Conservation (phyloP, 441 rosid species). For the Capsella rubella region DNA sequence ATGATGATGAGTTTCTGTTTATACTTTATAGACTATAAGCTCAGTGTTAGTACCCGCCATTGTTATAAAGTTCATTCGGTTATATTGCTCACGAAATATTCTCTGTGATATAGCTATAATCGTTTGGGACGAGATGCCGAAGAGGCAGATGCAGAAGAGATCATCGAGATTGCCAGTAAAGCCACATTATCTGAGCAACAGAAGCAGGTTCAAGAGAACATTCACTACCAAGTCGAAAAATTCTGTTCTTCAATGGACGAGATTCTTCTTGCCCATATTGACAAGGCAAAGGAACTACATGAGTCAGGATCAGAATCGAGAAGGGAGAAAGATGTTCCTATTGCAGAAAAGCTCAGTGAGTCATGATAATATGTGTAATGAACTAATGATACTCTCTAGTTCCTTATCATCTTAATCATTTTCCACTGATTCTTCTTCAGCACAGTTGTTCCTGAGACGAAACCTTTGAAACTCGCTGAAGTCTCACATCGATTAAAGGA, state of each 20-base stretch:
- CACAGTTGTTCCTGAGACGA: conserved; percentile 78
- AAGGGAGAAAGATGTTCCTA: conserved; percentile 39
- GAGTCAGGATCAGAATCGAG: conserved; percentile 44
- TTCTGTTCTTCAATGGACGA: conserved; percentile 69
- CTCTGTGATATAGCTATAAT: conserved; percentile 60
- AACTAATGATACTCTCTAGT: background rate
- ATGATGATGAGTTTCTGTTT: background rate
- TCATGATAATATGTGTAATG: conserved; percentile 13
- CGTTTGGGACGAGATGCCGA: conserved; percentile 75
- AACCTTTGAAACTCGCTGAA: conserved; percentile 58
- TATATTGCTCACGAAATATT: background rate
- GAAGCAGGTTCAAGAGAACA: conserved; percentile 80
- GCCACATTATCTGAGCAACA: conserved; percentile 77
- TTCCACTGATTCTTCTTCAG: conserved; percentile 62
- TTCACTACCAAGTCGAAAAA: conserved; percentile 63
- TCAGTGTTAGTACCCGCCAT: background rate
- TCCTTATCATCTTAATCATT: conserved; percentile 32
- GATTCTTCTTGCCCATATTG: conserved; percentile 58
- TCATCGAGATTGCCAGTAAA: conserved; percentile 79
- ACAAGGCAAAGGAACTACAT: conserved; percentile 32
- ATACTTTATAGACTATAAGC: background rate
- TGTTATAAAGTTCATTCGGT: background rate
- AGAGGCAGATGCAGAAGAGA: conserved; percentile 83
- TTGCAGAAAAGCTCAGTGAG: conserved; percentile 55
- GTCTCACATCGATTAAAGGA: conserved; percentile 69